phyloP scores from a whole-genome alignment of 1,284 basidiomycete species.

The Marasmius fiardii region DNA sequence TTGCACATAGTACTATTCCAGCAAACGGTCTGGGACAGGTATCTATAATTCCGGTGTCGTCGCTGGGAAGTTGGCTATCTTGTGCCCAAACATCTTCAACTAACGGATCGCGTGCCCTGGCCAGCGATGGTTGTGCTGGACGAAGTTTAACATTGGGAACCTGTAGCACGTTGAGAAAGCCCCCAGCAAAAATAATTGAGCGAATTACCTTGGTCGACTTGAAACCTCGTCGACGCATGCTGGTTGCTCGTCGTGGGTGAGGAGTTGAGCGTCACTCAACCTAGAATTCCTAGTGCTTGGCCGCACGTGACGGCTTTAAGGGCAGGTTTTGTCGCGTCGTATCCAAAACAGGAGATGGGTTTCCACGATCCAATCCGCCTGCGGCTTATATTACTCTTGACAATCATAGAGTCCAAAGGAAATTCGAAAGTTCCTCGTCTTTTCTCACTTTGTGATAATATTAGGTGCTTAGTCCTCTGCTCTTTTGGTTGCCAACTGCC shows the following conservation, averaged over 20 bases:
- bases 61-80: constrained; percentile 38
- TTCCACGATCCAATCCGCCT: too few species aligned
- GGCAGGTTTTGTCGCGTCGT: too few species aligned
- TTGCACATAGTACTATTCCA: constrained; percentile 65
- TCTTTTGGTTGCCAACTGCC: too few species aligned
- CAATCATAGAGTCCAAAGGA: too few species aligned
- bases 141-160: constrained; percentile 76
- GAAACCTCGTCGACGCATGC: constrained; percentile 10
- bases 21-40: constrained; percentile 64
- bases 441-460: too few species aligned
- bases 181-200: not conserved
- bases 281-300: too few species aligned
- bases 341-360: too few species aligned
- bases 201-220: constrained; percentile 43
- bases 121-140: constrained; percentile 45
- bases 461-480: too few species aligned
- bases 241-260: not conserved
- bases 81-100: constrained; percentile 29
- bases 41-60: constrained; percentile 42
- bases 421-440: too few species aligned
- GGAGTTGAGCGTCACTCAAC: not conserved
- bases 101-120: constrained; percentile 16
- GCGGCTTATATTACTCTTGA: too few species aligned
- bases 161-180: constrained; percentile 32
- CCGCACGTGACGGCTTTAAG: too few species aligned